These are phyloP conservation scores for Fusarium begoniae DNA, from an alignment of 2,329 filamentous ascomycete species.

Conservation along the genomic window DNA sequence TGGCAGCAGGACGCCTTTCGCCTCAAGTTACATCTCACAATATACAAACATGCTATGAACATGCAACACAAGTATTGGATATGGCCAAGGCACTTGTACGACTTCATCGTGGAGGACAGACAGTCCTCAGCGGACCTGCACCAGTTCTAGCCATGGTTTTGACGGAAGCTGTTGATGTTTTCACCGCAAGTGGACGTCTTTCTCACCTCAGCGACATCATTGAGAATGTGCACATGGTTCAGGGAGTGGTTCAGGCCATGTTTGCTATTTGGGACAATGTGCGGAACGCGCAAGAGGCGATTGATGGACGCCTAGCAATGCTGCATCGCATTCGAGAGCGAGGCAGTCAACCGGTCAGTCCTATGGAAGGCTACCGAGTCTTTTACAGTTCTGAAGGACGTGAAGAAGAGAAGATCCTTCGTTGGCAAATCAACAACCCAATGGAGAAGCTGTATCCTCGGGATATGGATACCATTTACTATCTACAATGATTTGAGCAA, in stretches of 20 bases:
- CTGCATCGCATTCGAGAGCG: slow-evolving; percentile 48
- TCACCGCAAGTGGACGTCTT: slow-evolving; percentile 67
- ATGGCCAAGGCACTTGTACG: slow-evolving; percentile 55
- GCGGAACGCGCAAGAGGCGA: slow-evolving; percentile 58
- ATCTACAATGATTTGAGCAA: slow-evolving; percentile 37
- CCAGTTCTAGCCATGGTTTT: slow-evolving; percentile 71
- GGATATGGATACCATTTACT: slow-evolving; percentile 52
- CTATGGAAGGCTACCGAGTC: slow-evolving; percentile 45
- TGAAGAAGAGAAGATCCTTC: slow-evolving; percentile 41
- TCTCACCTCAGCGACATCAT: slow-evolving; percentile 61
- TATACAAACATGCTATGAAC: slow-evolving; percentile 58
- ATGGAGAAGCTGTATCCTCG: slow-evolving; percentile 49
- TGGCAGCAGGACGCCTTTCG: slow-evolving; percentile 50
- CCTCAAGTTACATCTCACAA: slow-evolving; percentile 54
- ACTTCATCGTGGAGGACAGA: slow-evolving; percentile 46
- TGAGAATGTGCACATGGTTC: slow-evolving; percentile 61
- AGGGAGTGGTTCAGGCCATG: slow-evolving; percentile 65
- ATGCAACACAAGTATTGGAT: slow-evolving; percentile 62
- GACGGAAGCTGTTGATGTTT: slow-evolving; percentile 71
- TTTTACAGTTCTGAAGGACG: slow-evolving; percentile 41
- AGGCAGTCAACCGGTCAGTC: slow-evolving; percentile 41
- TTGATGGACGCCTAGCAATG: slow-evolving; percentile 52
- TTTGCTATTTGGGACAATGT: slow-evolving; percentile 68
- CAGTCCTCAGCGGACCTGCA: slow-evolving; percentile 56
- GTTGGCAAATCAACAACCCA: slow-evolving; percentile 50